A percentile compares a stretch with the other conserved stretches of the same genome.
Evolutionary conservation across 208 protist species (phyloP).

Genomic region (Crithidia bombi): DNA sequence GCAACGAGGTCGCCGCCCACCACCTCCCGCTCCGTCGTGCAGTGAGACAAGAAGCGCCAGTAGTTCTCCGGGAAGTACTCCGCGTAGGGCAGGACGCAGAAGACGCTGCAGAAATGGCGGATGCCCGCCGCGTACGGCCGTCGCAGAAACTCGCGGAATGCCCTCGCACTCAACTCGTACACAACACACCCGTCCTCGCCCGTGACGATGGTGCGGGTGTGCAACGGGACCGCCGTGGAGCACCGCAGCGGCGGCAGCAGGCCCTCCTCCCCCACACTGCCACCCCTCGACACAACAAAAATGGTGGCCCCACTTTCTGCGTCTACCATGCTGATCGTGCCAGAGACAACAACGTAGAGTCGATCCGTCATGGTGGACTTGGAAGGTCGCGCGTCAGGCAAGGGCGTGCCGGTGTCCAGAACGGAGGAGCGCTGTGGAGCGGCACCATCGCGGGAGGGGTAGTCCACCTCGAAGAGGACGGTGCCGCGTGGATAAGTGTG

Average conservation of each 20-base stretch:
- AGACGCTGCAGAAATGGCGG: conserved; percentile 17
- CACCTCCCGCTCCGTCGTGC: conserved; percentile 18
- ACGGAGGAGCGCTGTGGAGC: not conserved
- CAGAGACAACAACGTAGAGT: conserved; percentile 19
- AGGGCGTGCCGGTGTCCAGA: not conserved
- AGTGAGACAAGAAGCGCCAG: conserved; percentile 24
- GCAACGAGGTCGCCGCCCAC: conserved; percentile 17
- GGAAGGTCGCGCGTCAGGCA: not conserved
- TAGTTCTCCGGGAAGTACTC: conserved; percentile 25
- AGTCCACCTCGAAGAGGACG: conserved; percentile 19
- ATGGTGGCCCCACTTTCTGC: not conserved
- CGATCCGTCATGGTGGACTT: not conserved
- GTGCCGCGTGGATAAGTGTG: conserved; percentile 5
- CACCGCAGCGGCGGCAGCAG: conserved; percentile 18
- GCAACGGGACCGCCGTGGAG: conserved; percentile 8
- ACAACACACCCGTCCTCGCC: conserved; percentile 14
- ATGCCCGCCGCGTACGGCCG: conserved; percentile 17
- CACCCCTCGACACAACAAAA: not conserved
- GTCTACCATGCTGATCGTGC: conserved; percentile 19
- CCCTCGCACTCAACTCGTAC: conserved; percentile 9
- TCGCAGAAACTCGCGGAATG: conserved; percentile 14
- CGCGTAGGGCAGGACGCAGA: conserved; percentile 18
- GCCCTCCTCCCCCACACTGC: conserved; percentile 16
- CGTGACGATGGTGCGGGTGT: conserved; percentile 18
- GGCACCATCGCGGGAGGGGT: not conserved